Percentiles rank a stretch among this genome's conserved stretches.
phyloP scores from a whole-genome alignment of 2,329 filamentous ascomycete genomes.

The Gliomastix tumulicola region DNA sequence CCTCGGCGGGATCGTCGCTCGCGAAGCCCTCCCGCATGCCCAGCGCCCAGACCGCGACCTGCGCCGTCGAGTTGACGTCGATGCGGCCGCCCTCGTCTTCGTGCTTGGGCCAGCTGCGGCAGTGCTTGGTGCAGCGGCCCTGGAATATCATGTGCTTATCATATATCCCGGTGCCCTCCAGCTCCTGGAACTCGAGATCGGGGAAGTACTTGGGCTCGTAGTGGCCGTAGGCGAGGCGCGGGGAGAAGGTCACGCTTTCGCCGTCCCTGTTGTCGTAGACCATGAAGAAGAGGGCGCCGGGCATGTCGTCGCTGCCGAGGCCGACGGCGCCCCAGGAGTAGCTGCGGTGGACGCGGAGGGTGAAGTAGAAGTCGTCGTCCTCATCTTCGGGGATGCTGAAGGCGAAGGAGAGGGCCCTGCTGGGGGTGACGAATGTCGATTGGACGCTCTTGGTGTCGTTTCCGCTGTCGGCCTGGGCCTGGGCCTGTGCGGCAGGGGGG shows the following conservation, averaged over 20 bases:
- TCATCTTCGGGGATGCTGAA: conserved; percentile 39
- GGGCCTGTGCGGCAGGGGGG: no score
- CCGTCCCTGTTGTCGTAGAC: conserved; percentile 40
- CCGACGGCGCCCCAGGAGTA: conserved; percentile 49
- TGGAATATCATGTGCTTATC: conserved; percentile 40
- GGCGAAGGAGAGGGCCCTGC: conserved; percentile 38
- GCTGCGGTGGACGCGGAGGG: conserved; percentile 36
- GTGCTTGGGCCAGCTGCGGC: conserved; percentile 37
- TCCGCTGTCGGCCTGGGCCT: conserved; percentile 6
- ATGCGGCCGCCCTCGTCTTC: conserved; percentile 29
- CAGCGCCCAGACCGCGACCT: conserved; percentile 48
- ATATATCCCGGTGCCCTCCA: conserved; percentile 39
- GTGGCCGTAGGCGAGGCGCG: conserved; percentile 41
- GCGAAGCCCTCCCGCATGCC: conserved; percentile 37
- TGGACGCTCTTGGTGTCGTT: no score
- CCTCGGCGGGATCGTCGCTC: conserved; percentile 38
- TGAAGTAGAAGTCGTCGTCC: conserved; percentile 45
- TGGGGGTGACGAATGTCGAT: conserved; percentile 35
- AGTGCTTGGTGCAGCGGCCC: conserved; percentile 42
- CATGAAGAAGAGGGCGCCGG: conserved; percentile 45
- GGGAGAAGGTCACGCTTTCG: conserved; percentile 48
- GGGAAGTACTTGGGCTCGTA: conserved; percentile 43
- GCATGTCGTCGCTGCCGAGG: conserved; percentile 44
- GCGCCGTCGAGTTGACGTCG: conserved; percentile 37
- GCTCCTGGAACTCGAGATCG: conserved; percentile 32